These are phyloP conservation scores for Strigomonas oncopelti DNA, from an alignment of 208 protist genomes.

Conservation along the genomic window DNA sequence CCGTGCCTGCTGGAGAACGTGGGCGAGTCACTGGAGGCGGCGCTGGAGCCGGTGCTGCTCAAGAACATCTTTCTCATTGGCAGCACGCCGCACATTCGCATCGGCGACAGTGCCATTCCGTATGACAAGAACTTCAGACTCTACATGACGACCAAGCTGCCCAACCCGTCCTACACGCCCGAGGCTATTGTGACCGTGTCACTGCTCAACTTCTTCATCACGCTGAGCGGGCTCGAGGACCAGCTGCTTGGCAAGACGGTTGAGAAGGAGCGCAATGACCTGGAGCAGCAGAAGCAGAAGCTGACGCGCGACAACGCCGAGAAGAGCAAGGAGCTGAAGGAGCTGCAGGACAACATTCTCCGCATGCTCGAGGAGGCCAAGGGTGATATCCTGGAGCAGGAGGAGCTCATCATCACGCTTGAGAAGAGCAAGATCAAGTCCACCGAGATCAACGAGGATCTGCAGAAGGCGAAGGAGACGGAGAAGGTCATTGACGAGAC, in stretches of 20 bases:
- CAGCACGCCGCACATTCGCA: slow-evolving; percentile 92
- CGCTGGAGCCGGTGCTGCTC: slow-evolving; percentile 95
- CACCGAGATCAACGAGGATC: slow-evolving; percentile 91
- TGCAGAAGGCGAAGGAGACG: slow-evolving; percentile 91
- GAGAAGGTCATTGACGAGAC: slow-evolving; percentile 95
- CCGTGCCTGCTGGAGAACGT: slow-evolving; percentile 97
- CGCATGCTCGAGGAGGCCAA: slow-evolving; percentile 91
- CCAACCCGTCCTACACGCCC: slow-evolving; percentile 96
- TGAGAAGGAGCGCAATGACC: slow-evolving; percentile 95
- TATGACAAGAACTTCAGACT: slow-evolving; percentile 95
- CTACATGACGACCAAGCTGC: slow-evolving; percentile 97
- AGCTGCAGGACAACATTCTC: slow-evolving; percentile 96
- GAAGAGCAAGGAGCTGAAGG: slow-evolving; percentile 94
- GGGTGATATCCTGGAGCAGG: slow-evolving; percentile 96
- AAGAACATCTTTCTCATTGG: slow-evolving; percentile 93
- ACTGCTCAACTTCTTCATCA: slow-evolving; percentile 98
- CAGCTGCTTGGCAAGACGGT: slow-evolving; percentile 96
- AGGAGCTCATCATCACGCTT: slow-evolving; percentile 95
- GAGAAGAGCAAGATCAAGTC: slow-evolving; percentile 95
- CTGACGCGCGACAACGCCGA: slow-evolving; percentile 92
- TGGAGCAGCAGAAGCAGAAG: slow-evolving; percentile 95
- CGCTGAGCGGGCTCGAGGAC: slow-evolving; percentile 94
- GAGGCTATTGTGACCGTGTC: slow-evolving; percentile 96
- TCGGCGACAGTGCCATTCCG: slow-evolving; percentile 96
- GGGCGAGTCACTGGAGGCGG: slow-evolving; percentile 92